These are phyloP conservation scores for Suillus alpinus DNA, from an alignment of 768 basidiomycete genomes.

Conservation along the genomic window DNA sequence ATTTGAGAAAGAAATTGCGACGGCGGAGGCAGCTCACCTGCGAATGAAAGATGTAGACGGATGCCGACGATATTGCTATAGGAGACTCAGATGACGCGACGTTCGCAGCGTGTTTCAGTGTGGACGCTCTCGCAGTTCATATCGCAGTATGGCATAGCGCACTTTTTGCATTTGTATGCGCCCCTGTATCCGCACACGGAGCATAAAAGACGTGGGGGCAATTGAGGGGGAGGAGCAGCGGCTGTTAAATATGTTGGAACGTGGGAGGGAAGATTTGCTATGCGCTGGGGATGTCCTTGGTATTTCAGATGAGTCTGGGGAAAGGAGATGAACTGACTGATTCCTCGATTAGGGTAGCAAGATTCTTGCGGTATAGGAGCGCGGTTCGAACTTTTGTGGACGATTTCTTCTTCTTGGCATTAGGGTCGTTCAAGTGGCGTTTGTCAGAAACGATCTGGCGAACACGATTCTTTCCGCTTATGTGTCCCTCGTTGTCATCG, in stretches of 20 bases:
- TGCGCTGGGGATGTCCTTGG: constrained; percentile 41
- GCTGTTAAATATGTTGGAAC: constrained; percentile 74
- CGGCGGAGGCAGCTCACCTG: not conserved
- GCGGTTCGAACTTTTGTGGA: constrained; percentile 79
- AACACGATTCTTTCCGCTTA: constrained; percentile 38
- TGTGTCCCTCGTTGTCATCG: constrained; percentile 48
- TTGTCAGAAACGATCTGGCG: constrained; percentile 1
- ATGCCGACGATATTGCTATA: not conserved
- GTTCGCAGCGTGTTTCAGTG: constrained; percentile 78
- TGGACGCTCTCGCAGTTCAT: constrained; percentile 71
- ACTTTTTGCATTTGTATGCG: constrained; percentile 72
- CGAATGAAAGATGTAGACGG: not conserved
- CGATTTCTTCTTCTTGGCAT: constrained; percentile 66
- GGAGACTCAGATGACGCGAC: constrained; percentile 51
- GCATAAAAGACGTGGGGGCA: constrained; percentile 72
- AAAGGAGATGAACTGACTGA: constrained; percentile 51
- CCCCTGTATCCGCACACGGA: constrained; percentile 89
- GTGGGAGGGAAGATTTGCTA: constrained; percentile 49
- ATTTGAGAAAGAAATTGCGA: not conserved
- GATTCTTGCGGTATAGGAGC: constrained; percentile 78
- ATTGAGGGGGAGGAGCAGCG: constrained; percentile 50
- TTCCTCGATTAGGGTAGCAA: constrained; percentile 72
- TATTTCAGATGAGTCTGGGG: not conserved
- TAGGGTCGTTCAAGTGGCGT: constrained; percentile 26
- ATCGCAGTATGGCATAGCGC: constrained; percentile 76